Conservation (phyloP, 2,329 filamentous ascomycete species). For the Camillea tinctor region DNA sequence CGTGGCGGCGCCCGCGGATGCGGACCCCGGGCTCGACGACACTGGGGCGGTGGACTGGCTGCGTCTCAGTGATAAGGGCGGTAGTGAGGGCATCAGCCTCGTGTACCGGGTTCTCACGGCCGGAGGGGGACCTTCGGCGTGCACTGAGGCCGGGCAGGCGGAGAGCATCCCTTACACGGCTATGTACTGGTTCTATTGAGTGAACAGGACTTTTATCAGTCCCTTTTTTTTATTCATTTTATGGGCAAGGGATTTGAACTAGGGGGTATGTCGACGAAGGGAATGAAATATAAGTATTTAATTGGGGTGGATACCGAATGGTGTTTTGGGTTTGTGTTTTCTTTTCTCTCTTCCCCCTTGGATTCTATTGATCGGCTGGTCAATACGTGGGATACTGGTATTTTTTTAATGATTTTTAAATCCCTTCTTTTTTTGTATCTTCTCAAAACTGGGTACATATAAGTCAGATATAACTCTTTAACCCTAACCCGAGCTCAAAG, state of each 20-base stretch:
- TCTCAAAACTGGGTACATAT: neutral
- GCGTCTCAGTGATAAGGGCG: slow-evolving; percentile 42
- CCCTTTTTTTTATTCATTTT: neutral
- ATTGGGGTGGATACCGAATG: neutral
- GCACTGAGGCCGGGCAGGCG: slow-evolving; percentile 37
- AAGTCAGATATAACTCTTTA: no score
- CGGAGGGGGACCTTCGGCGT: slow-evolving; percentile 47
- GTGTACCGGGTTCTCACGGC: slow-evolving; percentile 58
- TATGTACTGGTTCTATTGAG: slow-evolving; percentile 57
- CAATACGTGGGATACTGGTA: neutral
- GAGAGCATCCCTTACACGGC: slow-evolving; percentile 56
- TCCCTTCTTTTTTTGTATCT: neutral
- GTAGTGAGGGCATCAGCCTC: slow-evolving; percentile 36
- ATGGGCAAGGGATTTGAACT: neutral
- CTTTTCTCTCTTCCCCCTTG: neutral
- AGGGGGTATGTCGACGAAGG: neutral
- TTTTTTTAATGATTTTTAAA: neutral
- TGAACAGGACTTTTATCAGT: no score
- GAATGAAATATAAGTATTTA: neutral
- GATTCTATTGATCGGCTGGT: neutral
- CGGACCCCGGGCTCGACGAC: slow-evolving; percentile 45
- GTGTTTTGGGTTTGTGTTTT: neutral
- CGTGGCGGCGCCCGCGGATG: slow-evolving; percentile 50
- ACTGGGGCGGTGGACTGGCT: slow-evolving; percentile 59
- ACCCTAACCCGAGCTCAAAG: no score